Percentiles rank a stretch among this genome's conserved stretches.
Evolutionary conservation across 345 rosid species (phyloP).

Genomic region (Eucalyptus coolabah): DNA sequence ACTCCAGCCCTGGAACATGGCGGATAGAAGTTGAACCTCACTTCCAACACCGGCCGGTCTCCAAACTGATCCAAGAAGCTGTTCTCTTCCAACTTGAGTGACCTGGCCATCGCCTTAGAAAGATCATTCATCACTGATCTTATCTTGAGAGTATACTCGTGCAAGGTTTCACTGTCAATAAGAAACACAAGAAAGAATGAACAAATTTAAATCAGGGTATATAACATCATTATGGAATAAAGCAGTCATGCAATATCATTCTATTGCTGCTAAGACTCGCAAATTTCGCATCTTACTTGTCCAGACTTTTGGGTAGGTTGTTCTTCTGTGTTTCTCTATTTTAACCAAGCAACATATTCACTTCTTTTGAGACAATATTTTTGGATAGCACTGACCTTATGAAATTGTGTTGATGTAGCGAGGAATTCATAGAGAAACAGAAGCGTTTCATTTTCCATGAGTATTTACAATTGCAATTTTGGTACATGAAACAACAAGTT

Average conservation of each 20-base stretch:
- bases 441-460: background rate
- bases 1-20: slow-evolving; percentile 33
- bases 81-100: slow-evolving; percentile 26
- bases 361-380: background rate
- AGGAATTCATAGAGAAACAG: background rate
- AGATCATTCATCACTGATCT: slow-evolving; percentile 13
- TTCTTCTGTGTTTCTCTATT: background rate
- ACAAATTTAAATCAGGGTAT: background rate
- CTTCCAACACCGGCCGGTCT: slow-evolving; percentile 8
- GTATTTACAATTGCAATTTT: background rate
- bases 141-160: slow-evolving; percentile 11
- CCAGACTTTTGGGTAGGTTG: background rate
- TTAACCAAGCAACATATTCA: background rate
- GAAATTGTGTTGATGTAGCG: background rate
- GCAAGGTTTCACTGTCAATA: slow-evolving; percentile 10
- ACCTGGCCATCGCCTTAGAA: slow-evolving; percentile 31
- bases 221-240: background rate
- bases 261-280: background rate
- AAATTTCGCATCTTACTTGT: background rate
- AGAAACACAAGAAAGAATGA: background rate
- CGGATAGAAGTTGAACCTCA: slow-evolving; percentile 44
- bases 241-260: background rate
- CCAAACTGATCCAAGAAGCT: slow-evolving; percentile 34
- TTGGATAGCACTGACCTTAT: background rate
- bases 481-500: background rate